Percentiles rank a stretch among this genome's conserved stretches.
Evolutionary conservation across 2,329 filamentous ascomycete species (phyloP).

Genomic region (Cladosporium sp.): DNA sequence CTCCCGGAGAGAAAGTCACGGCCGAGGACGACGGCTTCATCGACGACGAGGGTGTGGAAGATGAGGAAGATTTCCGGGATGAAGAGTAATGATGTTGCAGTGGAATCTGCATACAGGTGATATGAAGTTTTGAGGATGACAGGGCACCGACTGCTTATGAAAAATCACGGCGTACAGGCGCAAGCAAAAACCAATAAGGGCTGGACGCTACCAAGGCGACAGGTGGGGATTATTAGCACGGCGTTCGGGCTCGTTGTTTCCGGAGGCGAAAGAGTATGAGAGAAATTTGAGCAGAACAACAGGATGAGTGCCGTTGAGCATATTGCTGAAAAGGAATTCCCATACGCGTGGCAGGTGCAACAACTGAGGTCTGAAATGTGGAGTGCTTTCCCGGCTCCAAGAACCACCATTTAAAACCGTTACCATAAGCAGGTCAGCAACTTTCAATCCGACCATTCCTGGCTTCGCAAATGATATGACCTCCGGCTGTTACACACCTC

Average conservation of each 20-base stretch:
- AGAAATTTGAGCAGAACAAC: not conserved
- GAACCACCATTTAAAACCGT: not conserved
- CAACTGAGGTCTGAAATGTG: not conserved
- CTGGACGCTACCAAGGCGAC: not conserved
- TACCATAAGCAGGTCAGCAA: not conserved
- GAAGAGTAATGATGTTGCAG: conserved; percentile 25
- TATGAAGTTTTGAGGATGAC: not conserved
- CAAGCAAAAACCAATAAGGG: not conserved
- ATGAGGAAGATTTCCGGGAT: conserved; percentile 36
- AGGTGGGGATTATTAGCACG: conserved; percentile 13
- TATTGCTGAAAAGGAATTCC: not conserved
- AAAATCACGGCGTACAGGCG: conserved; percentile 10
- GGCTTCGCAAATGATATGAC: not conserved
- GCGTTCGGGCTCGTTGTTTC: conserved; percentile 9
- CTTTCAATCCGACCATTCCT: not conserved
- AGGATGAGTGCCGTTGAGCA: not conserved
- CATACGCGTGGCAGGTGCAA: not conserved
- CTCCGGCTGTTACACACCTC: not conserved
- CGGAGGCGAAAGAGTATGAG: not conserved
- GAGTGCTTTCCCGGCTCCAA: not conserved
- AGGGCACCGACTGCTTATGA: not conserved
- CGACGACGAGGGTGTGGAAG: conserved; percentile 38
- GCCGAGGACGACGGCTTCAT: conserved; percentile 38
- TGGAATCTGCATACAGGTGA: not conserved
- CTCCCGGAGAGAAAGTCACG: conserved; percentile 33